phyloP scores from a whole-genome alignment of 768 basidiomycete species.

The Leccinum incarnatum region DNA sequence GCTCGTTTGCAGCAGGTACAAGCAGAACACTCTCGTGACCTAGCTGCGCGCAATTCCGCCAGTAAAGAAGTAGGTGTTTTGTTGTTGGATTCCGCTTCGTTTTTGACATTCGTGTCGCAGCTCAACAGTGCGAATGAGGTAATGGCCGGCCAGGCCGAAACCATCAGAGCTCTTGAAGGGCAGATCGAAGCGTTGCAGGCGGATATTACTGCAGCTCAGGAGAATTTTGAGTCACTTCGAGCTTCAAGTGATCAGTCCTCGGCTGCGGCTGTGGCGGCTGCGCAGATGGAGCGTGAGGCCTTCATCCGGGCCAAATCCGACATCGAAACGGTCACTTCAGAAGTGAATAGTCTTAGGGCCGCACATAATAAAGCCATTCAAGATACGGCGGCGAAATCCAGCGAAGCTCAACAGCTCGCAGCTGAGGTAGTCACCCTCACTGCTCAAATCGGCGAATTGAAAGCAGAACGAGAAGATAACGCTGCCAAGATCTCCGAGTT shows the following conservation, averaged over 20 bases:
- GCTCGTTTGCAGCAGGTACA: constrained; percentile 40
- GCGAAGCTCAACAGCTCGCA: constrained; percentile 46
- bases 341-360: constrained; percentile 48
- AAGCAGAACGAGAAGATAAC: constrained; percentile 66
- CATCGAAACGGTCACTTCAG: constrained; percentile 51
- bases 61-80: constrained; percentile 48
- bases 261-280: constrained; percentile 46
- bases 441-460: constrained; percentile 50
- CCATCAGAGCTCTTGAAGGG: constrained; percentile 46
- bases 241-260: constrained; percentile 43
- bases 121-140: constrained; percentile 47
- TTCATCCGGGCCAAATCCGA: constrained; percentile 63
- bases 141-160: constrained; percentile 40
- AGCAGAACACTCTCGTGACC: constrained; percentile 24
- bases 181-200: constrained; percentile 52
- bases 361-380: constrained; percentile 49
- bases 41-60: constrained; percentile 38
- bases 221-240: constrained; percentile 50
- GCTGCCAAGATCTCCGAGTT: constrained; percentile 73
- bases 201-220: constrained; percentile 49
- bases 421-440: constrained; percentile 43
- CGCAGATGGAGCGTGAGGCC: constrained; percentile 61
- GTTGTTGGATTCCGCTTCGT: neutral
- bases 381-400: constrained; percentile 44
- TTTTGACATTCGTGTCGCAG: constrained; percentile 34